Base-by-base conservation (phyloP, 768 basidiomycete genomes). In the Tylopilus vinaceipallidus region DNA sequence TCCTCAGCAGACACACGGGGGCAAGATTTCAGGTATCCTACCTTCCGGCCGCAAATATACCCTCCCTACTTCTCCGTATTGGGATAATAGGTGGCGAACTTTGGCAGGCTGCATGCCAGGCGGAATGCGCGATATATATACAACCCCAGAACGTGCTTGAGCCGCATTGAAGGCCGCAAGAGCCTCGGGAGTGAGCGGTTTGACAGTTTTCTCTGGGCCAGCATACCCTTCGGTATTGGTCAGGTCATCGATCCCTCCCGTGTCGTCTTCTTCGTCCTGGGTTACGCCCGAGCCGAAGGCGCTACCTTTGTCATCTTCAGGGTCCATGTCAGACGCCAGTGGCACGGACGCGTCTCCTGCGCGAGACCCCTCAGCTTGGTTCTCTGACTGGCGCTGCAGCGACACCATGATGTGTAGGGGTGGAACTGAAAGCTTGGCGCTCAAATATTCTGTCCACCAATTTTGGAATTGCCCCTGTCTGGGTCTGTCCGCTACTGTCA, bases 21-120 rank as follows among this genome's bases (percentile, higher is more conserved):
- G 34, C 32, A 42, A 19, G 26, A 33, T 45, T 19, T 16, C 9
- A 39, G 37, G 22, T 13, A 8, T 66, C 79, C 42, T 47, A 88
- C 92, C 92, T 80, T 95, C 95, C 68, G 87, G 85, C 62, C 93
- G 92, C 52, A 98, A 75, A 74, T 94, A 98, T 13, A 98, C 91
- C 45, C 92, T 77, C 2, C 93, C 95, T 4, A 98, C 76, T 52
- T 93, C 91, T 4, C 97, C 97, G 62, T 93, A 87, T 32, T 79
- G 79, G 53, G 82, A 84, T 85, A 99, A 87, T 35, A 99, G 75
- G 70, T 98, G 92, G 50, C 94, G 85, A 32, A 98, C 91, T 70
- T 98, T 98, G 10, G 89, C 79, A 24, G 97, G 97, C 19, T 88
- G 91, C 97, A 99, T 98, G 2, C 94, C 95, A 13, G 97, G 97